Base-by-base conservation (phyloP, 1,284 basidiomycete genomes). In the Leccinum olivaceoglutinosum region DNA sequence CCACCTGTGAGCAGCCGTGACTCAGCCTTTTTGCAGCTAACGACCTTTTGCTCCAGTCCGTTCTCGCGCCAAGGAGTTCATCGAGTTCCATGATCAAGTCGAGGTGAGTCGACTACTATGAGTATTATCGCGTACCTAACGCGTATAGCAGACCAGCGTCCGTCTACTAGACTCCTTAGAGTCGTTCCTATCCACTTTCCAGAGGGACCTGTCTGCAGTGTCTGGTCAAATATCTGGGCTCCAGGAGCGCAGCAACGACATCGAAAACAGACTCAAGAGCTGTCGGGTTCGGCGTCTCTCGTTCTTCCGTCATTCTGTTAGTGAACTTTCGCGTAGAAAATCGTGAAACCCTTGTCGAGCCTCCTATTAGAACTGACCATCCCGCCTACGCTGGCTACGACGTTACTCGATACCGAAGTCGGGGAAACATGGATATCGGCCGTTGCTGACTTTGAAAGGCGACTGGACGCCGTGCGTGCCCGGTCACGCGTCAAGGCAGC, bases 141-240 rank as follows among this genome's bases (percentile, higher is more conserved):
- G 44, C 64, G 61, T 41, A 58, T 63, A 58, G 18, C 67, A 93
- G 91, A 86, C 88, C 56, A 92, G 92, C 72, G 80, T 89, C 59
- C 80, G 83, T 67, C 81, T 98, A 51, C 80, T 98, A 57, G 87
- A 92, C 67, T 93, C 93, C 1, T 82, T 99, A 4, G 90, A 96
- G 68, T 82, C 86, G 2, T 98, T 98, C 75, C 83, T 98, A 10
- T 94, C 94, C 2, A 96, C 93, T 0, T 99, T 99, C 71, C 95
- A 98, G 76, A 89, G 85, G 68, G 96, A 99, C 76, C 82, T 99
- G 5, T 91, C 92, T 4, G 88, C 90, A 2, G 95, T 98, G 5
- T 98, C 96, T 3, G 92, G 93, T 0, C 96, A 99, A 73, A 97
- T 99, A 73, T 90, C 93, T 0, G 92, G 96, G 67, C 82, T 99